A percentile compares a stretch with the other conserved stretches of the same genome.
phyloP scores from a whole-genome alignment of 768 basidiomycete species.

The Cystofilobasidium bisporidii region DNA sequence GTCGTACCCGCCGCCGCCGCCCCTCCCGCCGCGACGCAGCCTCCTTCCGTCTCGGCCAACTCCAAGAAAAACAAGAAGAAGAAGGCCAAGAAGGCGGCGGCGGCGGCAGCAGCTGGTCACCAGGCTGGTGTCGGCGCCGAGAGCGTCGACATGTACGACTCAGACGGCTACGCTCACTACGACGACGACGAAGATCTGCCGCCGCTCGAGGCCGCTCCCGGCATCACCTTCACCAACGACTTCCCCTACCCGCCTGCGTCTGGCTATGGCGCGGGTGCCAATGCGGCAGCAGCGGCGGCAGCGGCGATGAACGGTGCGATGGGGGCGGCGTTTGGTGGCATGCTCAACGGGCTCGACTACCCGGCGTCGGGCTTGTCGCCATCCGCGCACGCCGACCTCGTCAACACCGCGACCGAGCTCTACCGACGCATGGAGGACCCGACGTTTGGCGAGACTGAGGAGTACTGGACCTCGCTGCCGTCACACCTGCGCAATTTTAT shows the following conservation, averaged over 20 bases:
- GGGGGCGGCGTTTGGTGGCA: constrained; percentile 24
- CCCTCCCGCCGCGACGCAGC: constrained; percentile 3
- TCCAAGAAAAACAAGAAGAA: constrained; percentile 47
- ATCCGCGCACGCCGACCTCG: constrained; percentile 51
- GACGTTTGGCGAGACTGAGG: constrained; percentile 47
- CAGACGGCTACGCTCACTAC: constrained; percentile 36
- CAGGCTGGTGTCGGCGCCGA: constrained; percentile 36
- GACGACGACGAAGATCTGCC: constrained; percentile 34
- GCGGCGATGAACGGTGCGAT: constrained; percentile 32
- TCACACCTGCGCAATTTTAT: constrained; percentile 62
- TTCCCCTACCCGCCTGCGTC: constrained; percentile 47
- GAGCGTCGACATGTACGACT: constrained; percentile 32
- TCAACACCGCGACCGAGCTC: constrained; percentile 55
- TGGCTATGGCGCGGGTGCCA: constrained; percentile 47
- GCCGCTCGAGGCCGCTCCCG: constrained; percentile 32
- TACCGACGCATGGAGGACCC: constrained; percentile 33
- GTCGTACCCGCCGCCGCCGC: not conserved
- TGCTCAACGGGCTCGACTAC: constrained; percentile 28
- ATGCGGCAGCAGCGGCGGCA: constrained; percentile 43
- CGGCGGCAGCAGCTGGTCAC: constrained; percentile 24
- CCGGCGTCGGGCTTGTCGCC: constrained; percentile 21
- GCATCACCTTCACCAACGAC: constrained; percentile 19
- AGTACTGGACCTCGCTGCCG: constrained; percentile 62
- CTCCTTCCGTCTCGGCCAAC: constrained; percentile 35
- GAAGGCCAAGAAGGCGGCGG: constrained; percentile 39